phyloP scores from a whole-genome alignment of 2,329 filamentous ascomycete species.

The Fusarium sacchari region DNA sequence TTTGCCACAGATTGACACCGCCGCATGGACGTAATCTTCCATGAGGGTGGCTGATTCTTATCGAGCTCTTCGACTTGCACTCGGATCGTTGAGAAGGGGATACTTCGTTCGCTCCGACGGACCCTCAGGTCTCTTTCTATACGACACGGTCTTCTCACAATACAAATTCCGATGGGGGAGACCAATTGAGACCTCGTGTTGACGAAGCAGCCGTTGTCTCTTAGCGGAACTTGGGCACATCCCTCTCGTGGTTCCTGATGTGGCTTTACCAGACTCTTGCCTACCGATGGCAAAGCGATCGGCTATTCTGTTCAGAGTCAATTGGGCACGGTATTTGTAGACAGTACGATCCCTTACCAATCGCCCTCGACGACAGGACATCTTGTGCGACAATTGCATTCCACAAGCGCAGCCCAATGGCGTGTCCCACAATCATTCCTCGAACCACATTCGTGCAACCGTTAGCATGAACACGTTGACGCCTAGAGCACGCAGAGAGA shows the following conservation, averaged over 20 bases:
- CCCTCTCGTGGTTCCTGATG: background rate
- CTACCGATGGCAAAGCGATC: background rate
- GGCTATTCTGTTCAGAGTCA: background rate
- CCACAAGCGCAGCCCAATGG: background rate
- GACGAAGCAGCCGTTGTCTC: background rate
- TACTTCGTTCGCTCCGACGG: background rate
- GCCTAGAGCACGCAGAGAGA: background rate
- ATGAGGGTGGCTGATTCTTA: too few species aligned
- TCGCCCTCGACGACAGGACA: background rate
- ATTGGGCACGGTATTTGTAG: background rate
- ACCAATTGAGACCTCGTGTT: background rate
- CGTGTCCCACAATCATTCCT: too few species aligned
- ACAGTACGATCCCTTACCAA: background rate
- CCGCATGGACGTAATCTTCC: background rate
- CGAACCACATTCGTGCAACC: background rate
- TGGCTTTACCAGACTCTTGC: background rate
- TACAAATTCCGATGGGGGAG: background rate
- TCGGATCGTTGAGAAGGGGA: background rate
- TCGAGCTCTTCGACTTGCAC: background rate
- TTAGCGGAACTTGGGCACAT: background rate
- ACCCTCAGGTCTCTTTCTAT: rapidly evolving
- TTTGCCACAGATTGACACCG: background rate
- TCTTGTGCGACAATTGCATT: background rate
- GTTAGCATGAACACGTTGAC: background rate
- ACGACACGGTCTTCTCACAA: background rate